Conservation (phyloP, 257 asterid genomes). For the Solanum rostratum region DNA sequence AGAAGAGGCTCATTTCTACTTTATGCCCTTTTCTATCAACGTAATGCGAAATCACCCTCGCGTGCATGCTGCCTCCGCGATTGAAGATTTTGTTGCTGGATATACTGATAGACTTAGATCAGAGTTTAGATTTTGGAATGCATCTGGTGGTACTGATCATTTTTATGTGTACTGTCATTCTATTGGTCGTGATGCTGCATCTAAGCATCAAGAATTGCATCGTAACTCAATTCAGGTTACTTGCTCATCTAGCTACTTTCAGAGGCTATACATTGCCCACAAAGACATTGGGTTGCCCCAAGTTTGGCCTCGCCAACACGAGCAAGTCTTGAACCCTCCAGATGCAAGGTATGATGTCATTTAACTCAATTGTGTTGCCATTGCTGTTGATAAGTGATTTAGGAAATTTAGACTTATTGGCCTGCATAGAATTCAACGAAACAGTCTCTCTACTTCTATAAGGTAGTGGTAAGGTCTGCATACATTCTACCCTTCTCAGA, state of each 20-base stretch:
- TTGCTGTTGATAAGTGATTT: background rate
- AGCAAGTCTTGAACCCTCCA: constrained; percentile 29
- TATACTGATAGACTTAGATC: constrained; percentile 38
- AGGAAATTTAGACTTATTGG: too few species aligned
- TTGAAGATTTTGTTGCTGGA: constrained; percentile 45
- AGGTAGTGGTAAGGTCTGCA: too few species aligned
- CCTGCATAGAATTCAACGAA: too few species aligned
- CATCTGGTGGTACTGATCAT: constrained; percentile 73
- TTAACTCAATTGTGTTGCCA: background rate
- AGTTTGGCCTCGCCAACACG: constrained; percentile 58
- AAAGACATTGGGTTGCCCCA: constrained; percentile 69
- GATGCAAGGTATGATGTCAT: constrained; percentile 22
- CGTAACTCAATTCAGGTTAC: constrained; percentile 59
- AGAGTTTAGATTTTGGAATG: constrained; percentile 49
- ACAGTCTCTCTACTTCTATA: too few species aligned
- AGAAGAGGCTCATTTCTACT: constrained; percentile 55
- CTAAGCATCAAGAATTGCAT: constrained; percentile 35
- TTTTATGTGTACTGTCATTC: constrained; percentile 67
- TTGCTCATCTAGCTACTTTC: constrained; percentile 73
- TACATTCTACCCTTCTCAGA: too few species aligned
- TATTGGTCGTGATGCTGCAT: constrained; percentile 55
- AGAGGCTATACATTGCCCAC: constrained; percentile 58
- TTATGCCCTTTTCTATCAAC: constrained; percentile 70
- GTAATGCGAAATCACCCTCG: constrained; percentile 58
- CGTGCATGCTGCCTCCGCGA: constrained; percentile 37